These are phyloP conservation scores for Pyrenopolyporus hunteri DNA, from an alignment of 495 filamentous ascomycete species.

Conservation along the genomic window DNA sequence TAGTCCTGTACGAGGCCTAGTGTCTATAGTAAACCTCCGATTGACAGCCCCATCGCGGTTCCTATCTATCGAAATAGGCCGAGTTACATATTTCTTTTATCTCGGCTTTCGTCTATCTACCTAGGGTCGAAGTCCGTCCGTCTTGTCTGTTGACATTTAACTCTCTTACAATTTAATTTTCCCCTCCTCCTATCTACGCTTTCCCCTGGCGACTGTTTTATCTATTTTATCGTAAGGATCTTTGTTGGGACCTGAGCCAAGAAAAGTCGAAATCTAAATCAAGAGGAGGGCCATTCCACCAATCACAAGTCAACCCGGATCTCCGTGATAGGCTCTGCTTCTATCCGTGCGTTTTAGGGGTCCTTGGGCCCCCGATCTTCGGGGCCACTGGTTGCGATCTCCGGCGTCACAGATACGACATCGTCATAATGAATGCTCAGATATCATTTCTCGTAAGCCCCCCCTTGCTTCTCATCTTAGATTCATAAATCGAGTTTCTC, in stretches of 20 bases:
- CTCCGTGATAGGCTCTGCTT: slow-evolving; percentile 33
- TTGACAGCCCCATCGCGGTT: slow-evolving; percentile 34
- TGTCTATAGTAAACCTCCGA: slow-evolving; percentile 33
- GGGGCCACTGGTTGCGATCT: slow-evolving; percentile 29
- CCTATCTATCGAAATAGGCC: slow-evolving; percentile 22
- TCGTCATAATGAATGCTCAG: slow-evolving; percentile 58
- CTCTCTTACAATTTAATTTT: slow-evolving; percentile 16
- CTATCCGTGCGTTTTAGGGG: slow-evolving; percentile 39
- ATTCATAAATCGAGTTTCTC: slow-evolving; percentile 13
- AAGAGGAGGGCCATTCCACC: slow-evolving; percentile 14
- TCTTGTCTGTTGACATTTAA: slow-evolving; percentile 15
- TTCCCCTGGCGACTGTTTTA: slow-evolving; percentile 14
- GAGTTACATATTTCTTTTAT: slow-evolving; percentile 22
- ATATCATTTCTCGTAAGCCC: slow-evolving; percentile 61
- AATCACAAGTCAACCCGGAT: slow-evolving; percentile 37
- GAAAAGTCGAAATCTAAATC: slow-evolving; percentile 17
- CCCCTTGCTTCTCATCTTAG: slow-evolving; percentile 15
- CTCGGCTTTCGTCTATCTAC: slow-evolving; percentile 16
- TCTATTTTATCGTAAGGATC: slow-evolving; percentile 9
- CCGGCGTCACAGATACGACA: slow-evolving; percentile 32
- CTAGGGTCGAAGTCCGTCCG: slow-evolving; percentile 20
- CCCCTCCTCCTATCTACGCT: slow-evolving; percentile 9
- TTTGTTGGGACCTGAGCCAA: slow-evolving; percentile 17
- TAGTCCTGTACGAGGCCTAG: slow-evolving; percentile 21
- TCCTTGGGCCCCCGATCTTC: slow-evolving; percentile 34